Conservation (phyloP, 2,329 filamentous ascomycete genomes). For the Seiridium cupressi region DNA sequence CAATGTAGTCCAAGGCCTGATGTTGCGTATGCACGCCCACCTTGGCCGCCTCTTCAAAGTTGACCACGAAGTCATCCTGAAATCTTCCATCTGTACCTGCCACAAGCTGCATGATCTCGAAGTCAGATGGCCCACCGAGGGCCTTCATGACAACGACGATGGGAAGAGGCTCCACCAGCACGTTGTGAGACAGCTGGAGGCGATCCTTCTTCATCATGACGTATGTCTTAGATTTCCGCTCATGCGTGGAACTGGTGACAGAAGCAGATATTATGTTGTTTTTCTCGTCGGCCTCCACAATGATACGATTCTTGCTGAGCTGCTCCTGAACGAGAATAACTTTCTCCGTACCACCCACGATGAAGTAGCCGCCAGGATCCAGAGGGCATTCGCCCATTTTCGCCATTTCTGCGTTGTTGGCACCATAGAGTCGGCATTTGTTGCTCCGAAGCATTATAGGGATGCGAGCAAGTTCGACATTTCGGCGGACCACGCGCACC, state of each 20-base stretch:
- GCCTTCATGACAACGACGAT: constrained; percentile 93
- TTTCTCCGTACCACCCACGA: constrained; percentile 96
- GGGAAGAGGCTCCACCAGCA: constrained; percentile 88
- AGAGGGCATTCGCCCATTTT: constrained; percentile 92
- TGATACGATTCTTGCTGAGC: constrained; percentile 97
- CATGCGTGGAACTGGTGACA: constrained; percentile 95
- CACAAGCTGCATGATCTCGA: constrained; percentile 89
- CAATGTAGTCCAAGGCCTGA: constrained; percentile 91
- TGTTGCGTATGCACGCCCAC: constrained; percentile 88
- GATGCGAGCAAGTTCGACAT: constrained; percentile 82
- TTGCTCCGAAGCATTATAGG: constrained; percentile 97
- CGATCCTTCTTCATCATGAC: constrained; percentile 92
- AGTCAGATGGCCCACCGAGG: constrained; percentile 88
- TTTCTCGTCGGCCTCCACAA: constrained; percentile 89
- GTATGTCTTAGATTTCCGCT: constrained; percentile 97
- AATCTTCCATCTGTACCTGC: constrained; percentile 84
- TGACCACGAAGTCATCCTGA: constrained; percentile 92
- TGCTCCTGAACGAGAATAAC: constrained; percentile 98
- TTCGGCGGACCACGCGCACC: constrained; percentile 69
- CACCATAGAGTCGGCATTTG: constrained; percentile 82
- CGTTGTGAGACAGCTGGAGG: constrained; percentile 88
- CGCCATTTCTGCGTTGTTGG: constrained; percentile 85
- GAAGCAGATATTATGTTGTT: constrained; percentile 94
- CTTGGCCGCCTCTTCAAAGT: constrained; percentile 89
- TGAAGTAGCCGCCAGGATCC: constrained; percentile 96